Conservation (phyloP, 1,139 yeast species). For the Suhomyces chickasaworum region DNA sequence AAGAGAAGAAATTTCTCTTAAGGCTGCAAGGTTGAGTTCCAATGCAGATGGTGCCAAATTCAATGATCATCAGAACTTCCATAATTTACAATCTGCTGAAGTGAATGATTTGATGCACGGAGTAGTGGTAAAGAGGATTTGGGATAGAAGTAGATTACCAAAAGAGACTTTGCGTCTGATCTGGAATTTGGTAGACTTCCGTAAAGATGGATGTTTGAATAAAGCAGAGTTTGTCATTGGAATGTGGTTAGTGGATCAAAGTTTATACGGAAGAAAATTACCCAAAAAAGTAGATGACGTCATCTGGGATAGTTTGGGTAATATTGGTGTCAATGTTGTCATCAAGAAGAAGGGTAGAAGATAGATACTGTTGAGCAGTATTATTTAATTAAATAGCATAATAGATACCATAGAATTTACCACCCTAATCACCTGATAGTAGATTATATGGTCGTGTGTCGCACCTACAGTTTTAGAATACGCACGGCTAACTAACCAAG, state of each 20-base stretch:
- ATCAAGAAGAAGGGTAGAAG: constrained; percentile 37
- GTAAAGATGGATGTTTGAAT: constrained; percentile 76
- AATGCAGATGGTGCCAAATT: constrained; percentile 19
- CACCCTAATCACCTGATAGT: no score
- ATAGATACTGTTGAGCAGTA: constrained; percentile 11
- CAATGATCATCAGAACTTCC: constrained; percentile 32
- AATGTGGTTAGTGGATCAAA: constrained; percentile 95
- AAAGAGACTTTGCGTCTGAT: constrained; percentile 62
- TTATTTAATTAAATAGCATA: neutral
- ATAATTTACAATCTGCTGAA: constrained; percentile 35
- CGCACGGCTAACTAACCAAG: neutral
- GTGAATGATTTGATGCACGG: constrained; percentile 55
- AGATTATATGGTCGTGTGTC: no score
- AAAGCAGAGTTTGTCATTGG: constrained; percentile 86
- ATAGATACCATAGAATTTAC: neutral
- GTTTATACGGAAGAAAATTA: constrained; percentile 88
- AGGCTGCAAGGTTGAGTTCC: constrained; percentile 38
- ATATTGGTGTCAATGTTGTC: constrained; percentile 45
- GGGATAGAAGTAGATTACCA: constrained; percentile 77
- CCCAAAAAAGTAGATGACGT: constrained; percentile 62
- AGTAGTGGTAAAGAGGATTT: constrained; percentile 71
- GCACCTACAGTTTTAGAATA: no score
- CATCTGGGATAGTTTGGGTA: constrained; percentile 69
- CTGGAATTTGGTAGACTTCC: constrained; percentile 78
- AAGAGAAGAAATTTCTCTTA: constrained; percentile 26